Evolutionary conservation across 257 asterid genomes (phyloP).

Genomic region (Datura wrightii): DNA sequence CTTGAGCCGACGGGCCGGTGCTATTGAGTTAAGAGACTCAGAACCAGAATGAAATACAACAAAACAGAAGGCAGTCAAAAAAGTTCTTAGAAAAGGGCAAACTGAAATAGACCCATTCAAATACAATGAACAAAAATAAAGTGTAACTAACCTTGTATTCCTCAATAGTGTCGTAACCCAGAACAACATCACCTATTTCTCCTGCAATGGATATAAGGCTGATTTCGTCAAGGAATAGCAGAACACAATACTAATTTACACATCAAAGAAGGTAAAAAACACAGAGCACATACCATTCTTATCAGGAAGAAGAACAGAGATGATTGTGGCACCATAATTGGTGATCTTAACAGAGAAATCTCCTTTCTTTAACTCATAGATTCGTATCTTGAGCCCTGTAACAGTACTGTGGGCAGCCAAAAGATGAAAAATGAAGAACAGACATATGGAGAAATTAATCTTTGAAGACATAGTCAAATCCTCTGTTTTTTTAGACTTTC

Average conservation of each 20-base stretch:
- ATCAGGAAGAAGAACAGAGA: slow-evolving; percentile 82
- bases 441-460: slow-evolving; percentile 34
- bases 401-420: background rate
- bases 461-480: slow-evolving; percentile 37
- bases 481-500: background rate
- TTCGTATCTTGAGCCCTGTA: background rate
- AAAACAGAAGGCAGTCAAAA: background rate
- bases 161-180: slow-evolving; percentile 72
- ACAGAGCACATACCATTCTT: slow-evolving; percentile 55
- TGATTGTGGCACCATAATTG: slow-evolving; percentile 77
- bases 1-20: background rate
- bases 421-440: slow-evolving; percentile 35
- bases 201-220: slow-evolving; percentile 47
- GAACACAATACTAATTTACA: background rate
- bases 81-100: background rate
- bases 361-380: slow-evolving; percentile 46
- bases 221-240: background rate
- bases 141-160: slow-evolving; percentile 56
- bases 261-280: background rate
- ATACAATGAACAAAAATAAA: background rate
- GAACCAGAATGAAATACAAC: background rate
- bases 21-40: background rate
- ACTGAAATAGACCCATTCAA: background rate
- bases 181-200: slow-evolving; percentile 67
- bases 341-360: slow-evolving; percentile 70